Conservation (phyloP, 148 eudicot species). For the Mesembryanthemum crystallinum region DNA sequence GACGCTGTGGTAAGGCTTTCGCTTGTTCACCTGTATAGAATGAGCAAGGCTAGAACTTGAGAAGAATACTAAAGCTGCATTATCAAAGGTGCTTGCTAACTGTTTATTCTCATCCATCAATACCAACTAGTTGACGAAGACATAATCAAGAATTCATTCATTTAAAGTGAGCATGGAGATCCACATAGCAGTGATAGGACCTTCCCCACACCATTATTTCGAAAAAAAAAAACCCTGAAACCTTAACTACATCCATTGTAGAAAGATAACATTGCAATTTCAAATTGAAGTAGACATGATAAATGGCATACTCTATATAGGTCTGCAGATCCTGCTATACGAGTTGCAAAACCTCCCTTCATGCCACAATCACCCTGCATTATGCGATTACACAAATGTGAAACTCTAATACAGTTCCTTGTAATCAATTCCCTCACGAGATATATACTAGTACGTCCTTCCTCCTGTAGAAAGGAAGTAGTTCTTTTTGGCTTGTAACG, state of each 20-base stretch:
- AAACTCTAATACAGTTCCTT: not conserved
- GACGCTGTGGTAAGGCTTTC: slow-evolving; percentile 90
- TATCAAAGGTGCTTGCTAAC: not conserved
- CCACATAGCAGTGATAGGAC: not conserved
- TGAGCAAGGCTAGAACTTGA: not conserved
- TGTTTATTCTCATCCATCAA: not conserved
- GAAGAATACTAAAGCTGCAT: slow-evolving; percentile 7
- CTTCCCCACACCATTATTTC: not conserved
- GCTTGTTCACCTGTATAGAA: slow-evolving; percentile 69
- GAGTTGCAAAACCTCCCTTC: slow-evolving; percentile 92
- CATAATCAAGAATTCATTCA: slow-evolving; percentile 1
- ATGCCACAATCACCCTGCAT: slow-evolving; percentile 83
- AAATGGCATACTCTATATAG: slow-evolving; percentile 59
- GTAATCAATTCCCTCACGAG: not conserved
- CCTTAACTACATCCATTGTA: not conserved
- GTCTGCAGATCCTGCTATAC: slow-evolving; percentile 93
- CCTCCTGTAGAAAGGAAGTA: not conserved
- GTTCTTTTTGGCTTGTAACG: not conserved
- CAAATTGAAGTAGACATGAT: not conserved
- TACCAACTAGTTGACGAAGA: not conserved
- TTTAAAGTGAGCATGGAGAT: not conserved
- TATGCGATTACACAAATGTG: slow-evolving; percentile 6
- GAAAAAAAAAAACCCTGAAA: not conserved
- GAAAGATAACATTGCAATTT: not conserved
- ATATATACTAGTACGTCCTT: not conserved